These are phyloP conservation scores for Coccinonectria pachysandricola DNA, from an alignment of 2,329 filamentous ascomycete species.

Conservation along the genomic window DNA sequence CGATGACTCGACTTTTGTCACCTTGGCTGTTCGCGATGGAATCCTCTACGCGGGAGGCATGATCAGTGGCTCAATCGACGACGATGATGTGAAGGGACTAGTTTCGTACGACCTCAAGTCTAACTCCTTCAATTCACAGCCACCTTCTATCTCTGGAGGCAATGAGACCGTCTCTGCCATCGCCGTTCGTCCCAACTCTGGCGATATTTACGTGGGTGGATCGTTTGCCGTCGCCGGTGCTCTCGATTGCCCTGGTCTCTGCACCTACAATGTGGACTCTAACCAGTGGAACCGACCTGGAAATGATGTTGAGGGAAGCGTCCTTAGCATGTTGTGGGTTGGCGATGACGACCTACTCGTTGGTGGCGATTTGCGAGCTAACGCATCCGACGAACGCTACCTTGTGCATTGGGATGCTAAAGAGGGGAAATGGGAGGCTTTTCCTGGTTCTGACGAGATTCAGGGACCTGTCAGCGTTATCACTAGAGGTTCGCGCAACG, in stretches of 20 bases:
- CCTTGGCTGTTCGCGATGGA: slow-evolving; percentile 56
- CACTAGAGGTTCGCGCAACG: slow-evolving; percentile 60
- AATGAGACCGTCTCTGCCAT: slow-evolving; percentile 69
- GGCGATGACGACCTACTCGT: slow-evolving; percentile 62
- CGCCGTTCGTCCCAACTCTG: slow-evolving; percentile 55
- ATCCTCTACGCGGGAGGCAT: slow-evolving; percentile 75
- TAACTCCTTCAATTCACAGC: slow-evolving; percentile 58
- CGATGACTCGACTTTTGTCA: slow-evolving; percentile 61
- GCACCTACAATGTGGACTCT: slow-evolving; percentile 60
- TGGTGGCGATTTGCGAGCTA: slow-evolving; percentile 64
- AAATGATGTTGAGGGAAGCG: slow-evolving; percentile 57
- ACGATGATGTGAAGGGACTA: slow-evolving; percentile 57
- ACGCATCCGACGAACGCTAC: slow-evolving; percentile 48
- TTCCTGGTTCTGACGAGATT: slow-evolving; percentile 52
- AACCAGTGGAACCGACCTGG: slow-evolving; percentile 76
- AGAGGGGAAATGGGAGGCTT: slow-evolving; percentile 53
- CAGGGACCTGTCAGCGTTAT: slow-evolving; percentile 74
- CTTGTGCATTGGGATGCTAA: slow-evolving; percentile 66
- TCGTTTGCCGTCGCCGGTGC: slow-evolving; percentile 75
- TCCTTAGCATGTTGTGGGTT: slow-evolving; percentile 67
- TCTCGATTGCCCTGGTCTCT: slow-evolving; percentile 72
- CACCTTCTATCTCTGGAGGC: slow-evolving; percentile 61
- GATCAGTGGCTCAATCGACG: slow-evolving; percentile 59
- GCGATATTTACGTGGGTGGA: slow-evolving; percentile 77
- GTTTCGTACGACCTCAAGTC: slow-evolving; percentile 66